Evolutionary conservation across 2,329 filamentous ascomycete genomes (phyloP).

Genomic region (Graphilbum fragrans): DNA sequence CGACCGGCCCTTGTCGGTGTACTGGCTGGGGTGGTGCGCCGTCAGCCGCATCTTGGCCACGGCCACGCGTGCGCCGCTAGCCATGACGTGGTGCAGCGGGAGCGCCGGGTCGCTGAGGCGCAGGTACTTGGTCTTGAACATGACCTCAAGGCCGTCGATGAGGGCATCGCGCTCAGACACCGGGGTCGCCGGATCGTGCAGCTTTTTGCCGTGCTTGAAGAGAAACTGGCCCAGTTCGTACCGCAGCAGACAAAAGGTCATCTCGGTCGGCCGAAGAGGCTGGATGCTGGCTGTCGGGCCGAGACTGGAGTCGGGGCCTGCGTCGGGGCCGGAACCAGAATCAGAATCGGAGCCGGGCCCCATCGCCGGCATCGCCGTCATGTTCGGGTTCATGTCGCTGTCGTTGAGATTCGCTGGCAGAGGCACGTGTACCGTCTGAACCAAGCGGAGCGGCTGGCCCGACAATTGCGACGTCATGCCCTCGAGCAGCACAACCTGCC

Average conservation of each 20-base stretch:
- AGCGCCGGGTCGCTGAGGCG: slow-evolving; percentile 18
- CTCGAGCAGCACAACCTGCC: slow-evolving; percentile 44
- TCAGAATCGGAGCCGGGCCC: no score
- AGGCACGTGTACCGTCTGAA: neutral
- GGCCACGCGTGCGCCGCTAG: slow-evolving; percentile 8
- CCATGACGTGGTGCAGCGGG: slow-evolving; percentile 18
- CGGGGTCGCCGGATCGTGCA: slow-evolving; percentile 14
- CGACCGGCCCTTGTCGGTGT: slow-evolving; percentile 8
- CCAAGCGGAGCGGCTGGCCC: slow-evolving; percentile 2
- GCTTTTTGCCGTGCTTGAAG: slow-evolving; percentile 16
- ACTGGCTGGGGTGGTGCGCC: slow-evolving; percentile 14
- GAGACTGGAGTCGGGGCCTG: no score
- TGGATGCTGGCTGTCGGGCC: no score
- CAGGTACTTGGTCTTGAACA: slow-evolving; percentile 18
- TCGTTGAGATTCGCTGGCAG: slow-evolving; percentile 36
- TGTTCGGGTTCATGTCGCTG: slow-evolving; percentile 28
- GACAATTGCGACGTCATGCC: slow-evolving; percentile 18
- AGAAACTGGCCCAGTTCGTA: slow-evolving; percentile 27
- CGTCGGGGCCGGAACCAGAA: no score
- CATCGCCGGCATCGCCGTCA: slow-evolving; percentile 25
- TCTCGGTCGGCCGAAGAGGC: slow-evolving; percentile 42
- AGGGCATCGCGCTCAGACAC: slow-evolving; percentile 13
- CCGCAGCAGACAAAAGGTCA: slow-evolving; percentile 31
- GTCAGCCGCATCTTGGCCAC: slow-evolving; percentile 14
- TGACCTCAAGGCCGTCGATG: slow-evolving; percentile 14